Conservation (phyloP, 1,139 yeast genomes). For the Yamadazyma kanchanaburiensis region DNA sequence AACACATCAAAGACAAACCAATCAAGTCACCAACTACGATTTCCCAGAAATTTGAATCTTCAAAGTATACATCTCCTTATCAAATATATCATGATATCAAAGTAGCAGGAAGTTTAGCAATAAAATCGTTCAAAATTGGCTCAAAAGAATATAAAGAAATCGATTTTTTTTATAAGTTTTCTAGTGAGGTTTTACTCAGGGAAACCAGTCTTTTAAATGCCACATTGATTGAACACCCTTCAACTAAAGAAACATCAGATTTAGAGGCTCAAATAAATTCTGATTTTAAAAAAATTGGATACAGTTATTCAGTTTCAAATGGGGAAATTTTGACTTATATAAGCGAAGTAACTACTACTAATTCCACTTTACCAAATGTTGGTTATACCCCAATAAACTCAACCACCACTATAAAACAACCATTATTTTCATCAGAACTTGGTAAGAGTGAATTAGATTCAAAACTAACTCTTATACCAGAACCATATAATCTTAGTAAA, state of each 20-base stretch:
- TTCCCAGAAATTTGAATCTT: slow-evolving; percentile 16
- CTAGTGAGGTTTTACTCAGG: slow-evolving; percentile 68
- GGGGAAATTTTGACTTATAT: slow-evolving; percentile 56
- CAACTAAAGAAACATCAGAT: slow-evolving; percentile 16
- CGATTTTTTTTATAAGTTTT: slow-evolving; percentile 67
- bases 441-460: slow-evolving; percentile 66
- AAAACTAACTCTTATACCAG: slow-evolving; percentile 57
- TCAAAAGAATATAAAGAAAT: slow-evolving; percentile 53
- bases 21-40: slow-evolving; percentile 18
- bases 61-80: slow-evolving; percentile 46
- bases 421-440: slow-evolving; percentile 67
- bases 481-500: slow-evolving; percentile 54
- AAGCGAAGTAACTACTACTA: slow-evolving; percentile 27
- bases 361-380: slow-evolving; percentile 7
- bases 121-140: slow-evolving; percentile 52
- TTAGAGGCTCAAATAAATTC: slow-evolving; percentile 32
- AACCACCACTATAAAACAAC: slow-evolving; percentile 38
- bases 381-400: slow-evolving; percentile 20
- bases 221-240: slow-evolving; percentile 17
- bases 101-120: slow-evolving; percentile 52
- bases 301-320: slow-evolving; percentile 54
- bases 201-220: slow-evolving; percentile 53
- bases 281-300: slow-evolving; percentile 68
- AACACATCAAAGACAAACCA: too few species aligned
- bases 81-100: slow-evolving; percentile 72